A percentile compares a stretch with the other conserved stretches of the same genome.
Evolutionary conservation across 2,329 filamentous ascomycete genomes (phyloP).

Genomic region (Pseudohalonectria lignicola): DNA sequence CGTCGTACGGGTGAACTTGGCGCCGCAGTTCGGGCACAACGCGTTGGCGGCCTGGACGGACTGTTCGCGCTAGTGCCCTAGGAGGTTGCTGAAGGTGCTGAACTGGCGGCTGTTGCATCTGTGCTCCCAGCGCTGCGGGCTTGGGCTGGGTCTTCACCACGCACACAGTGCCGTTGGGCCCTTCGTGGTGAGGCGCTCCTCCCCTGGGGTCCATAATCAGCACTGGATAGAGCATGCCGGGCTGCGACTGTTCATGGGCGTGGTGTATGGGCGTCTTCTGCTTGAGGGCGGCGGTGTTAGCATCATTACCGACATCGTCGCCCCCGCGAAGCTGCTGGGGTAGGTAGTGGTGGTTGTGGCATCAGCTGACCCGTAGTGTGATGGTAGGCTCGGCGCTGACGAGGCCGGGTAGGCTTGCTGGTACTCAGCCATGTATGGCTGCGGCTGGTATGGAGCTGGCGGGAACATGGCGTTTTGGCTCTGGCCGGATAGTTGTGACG

Average conservation of each 20-base stretch:
- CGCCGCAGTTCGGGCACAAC: constrained; percentile 80
- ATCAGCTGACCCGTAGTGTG: constrained; percentile 19
- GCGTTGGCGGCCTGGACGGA: constrained; percentile 84
- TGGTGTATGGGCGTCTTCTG: background rate
- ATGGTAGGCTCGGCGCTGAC: constrained; percentile 14
- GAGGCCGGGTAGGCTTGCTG: constrained; percentile 12
- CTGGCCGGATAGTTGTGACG: constrained; percentile 32
- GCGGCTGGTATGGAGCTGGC: constrained; percentile 19
- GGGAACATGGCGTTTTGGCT: constrained; percentile 13
- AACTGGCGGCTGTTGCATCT: constrained; percentile 94
- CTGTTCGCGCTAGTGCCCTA: constrained; percentile 89
- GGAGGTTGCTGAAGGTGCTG: constrained; percentile 89
- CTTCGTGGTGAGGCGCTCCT: background rate
- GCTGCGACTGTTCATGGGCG: background rate
- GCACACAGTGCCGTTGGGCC: constrained; percentile 38
- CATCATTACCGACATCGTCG: background rate
- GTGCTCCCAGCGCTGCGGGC: constrained; percentile 90
- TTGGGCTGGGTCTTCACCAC: constrained; percentile 74
- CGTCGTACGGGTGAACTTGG: constrained; percentile 81
- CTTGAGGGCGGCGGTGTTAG: background rate
- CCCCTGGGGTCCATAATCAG: background rate
- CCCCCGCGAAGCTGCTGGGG: background rate
- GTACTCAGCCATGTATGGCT: constrained; percentile 20
- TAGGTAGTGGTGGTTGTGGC: background rate
- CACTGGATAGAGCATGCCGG: background rate